These are phyloP conservation scores for Withania somnifera DNA, from an alignment of 305 asterid species.

Conservation along the genomic window DNA sequence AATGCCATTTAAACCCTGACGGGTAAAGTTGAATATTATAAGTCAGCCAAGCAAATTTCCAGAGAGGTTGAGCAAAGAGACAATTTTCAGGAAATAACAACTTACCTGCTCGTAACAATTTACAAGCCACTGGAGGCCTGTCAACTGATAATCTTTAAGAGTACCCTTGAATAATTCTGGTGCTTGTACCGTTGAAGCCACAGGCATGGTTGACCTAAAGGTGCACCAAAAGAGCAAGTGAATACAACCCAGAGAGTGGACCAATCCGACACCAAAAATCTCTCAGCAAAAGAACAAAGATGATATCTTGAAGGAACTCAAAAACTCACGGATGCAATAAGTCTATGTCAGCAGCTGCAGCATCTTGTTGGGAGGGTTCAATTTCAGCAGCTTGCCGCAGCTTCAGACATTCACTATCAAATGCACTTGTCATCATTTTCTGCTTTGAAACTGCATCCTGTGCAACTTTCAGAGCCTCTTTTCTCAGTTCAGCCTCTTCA, in stretches of 20 bases:
- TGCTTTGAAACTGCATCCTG: constrained; percentile 99
- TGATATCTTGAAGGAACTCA: not conserved
- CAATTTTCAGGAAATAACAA: constrained; percentile 8
- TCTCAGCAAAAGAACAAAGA: not conserved
- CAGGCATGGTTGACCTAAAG: constrained; percentile 93
- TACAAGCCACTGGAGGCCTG: constrained; percentile 99
- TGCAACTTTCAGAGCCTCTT: constrained; percentile 93
- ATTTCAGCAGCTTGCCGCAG: constrained; percentile 54
- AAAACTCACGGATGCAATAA: constrained; percentile 86
- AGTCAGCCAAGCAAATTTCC: constrained; percentile 2
- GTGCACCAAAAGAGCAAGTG: constrained; percentile 10
- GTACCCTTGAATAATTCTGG: constrained; percentile 87
- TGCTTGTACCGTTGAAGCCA: constrained; percentile 84
- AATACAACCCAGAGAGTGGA: constrained; percentile 2
- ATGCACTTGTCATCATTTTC: constrained; percentile 77
- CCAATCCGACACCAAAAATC: not conserved
- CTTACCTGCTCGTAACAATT: constrained; percentile 96
- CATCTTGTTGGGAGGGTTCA: constrained; percentile 63
- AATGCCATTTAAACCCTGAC: constrained; percentile 92
- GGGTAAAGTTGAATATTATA: not conserved
- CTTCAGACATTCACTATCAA: constrained; percentile 73
- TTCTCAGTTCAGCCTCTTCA: constrained; percentile 91
- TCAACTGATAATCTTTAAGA: constrained; percentile 90
- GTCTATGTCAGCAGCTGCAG: constrained; percentile 65
- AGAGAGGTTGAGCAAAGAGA: not conserved